A percentile compares a stretch with the other conserved stretches of the same genome.
Conservation (phyloP, 352 stramenopile genomes). For the Pythium rhizo-oryzae region DNA sequence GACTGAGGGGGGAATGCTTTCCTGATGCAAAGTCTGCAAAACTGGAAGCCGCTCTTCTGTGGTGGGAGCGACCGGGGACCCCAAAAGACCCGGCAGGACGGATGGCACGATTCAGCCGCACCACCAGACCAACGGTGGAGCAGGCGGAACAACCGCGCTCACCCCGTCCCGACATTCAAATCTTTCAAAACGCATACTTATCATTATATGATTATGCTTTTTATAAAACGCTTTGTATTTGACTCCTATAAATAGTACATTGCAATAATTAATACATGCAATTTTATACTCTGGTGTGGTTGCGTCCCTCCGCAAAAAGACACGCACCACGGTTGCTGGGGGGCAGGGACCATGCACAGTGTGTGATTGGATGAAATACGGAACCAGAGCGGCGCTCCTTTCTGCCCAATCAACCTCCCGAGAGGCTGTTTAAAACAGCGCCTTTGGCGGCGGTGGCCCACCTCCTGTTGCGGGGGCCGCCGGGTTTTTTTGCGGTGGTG, state of each 20-base stretch:
- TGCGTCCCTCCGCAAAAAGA: slow-evolving; percentile 20
- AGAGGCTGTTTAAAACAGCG: slow-evolving; percentile 31
- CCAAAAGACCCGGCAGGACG: slow-evolving; percentile 10
- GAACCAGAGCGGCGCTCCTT: too few relatives aligned
- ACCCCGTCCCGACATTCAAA: slow-evolving; percentile 11
- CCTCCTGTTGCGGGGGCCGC: not conserved
- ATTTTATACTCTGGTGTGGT: not conserved
- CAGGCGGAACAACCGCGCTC: not conserved
- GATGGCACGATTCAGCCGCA: slow-evolving; percentile 23
- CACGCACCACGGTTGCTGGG: slow-evolving; percentile 19
- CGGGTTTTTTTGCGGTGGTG: slow-evolving; percentile 26
- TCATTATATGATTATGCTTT: not conserved
- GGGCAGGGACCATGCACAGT: not conserved
- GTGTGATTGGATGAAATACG: slow-evolving; percentile 18
- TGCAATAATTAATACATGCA: too few relatives aligned
- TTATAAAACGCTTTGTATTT: too few relatives aligned
- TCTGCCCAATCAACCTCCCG: slow-evolving; percentile 7
- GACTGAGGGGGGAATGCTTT: slow-evolving; percentile 3
- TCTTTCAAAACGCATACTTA: not conserved
- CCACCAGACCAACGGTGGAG: slow-evolving; percentile 20
- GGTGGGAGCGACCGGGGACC: slow-evolving; percentile 15
- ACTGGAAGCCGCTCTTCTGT: slow-evolving; percentile 30
- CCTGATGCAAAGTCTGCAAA: slow-evolving; percentile 28
- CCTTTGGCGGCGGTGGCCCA: not conserved
- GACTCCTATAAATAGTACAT: too few relatives aligned